Evolutionary conservation across 257 asterid species (phyloP).

Genomic region (Paulownia fortunei): DNA sequence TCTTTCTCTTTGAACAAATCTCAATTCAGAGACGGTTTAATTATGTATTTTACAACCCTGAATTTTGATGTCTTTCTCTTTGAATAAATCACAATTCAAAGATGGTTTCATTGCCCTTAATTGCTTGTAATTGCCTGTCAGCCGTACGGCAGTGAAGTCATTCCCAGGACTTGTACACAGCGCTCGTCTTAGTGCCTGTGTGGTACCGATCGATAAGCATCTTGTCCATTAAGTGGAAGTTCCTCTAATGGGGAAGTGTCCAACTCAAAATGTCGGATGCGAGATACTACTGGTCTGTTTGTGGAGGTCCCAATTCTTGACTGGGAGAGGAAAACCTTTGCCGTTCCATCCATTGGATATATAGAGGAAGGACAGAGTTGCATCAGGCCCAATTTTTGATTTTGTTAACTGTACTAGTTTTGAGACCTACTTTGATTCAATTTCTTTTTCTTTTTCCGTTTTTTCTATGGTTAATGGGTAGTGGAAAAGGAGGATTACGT

Average conservation of each 20-base stretch:
- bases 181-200: neutral
- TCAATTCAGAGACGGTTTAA: neutral
- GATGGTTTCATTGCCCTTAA: neutral
- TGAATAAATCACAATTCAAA: neutral
- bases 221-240: constrained; percentile 16
- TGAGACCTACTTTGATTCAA: neutral
- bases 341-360: neutral
- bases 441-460: neutral
- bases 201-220: neutral
- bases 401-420: neutral
- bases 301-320: neutral
- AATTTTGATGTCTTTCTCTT: neutral
- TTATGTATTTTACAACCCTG: neutral
- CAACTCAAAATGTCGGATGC: neutral
- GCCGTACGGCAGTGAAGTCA: neutral
- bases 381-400: neutral
- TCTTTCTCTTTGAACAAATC: constrained; percentile 1
- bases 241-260: neutral
- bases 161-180: neutral
- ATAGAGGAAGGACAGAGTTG: neutral
- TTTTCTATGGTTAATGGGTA: neutral
- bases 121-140: neutral
- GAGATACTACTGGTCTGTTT: neutral
- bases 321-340: neutral
- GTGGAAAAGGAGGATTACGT: neutral